Percentiles rank a stretch among this genome's conserved stretches.
Evolutionary conservation across 2,329 filamentous ascomycete genomes (phyloP).

Genomic region (Fusarium solani-melongenae): DNA sequence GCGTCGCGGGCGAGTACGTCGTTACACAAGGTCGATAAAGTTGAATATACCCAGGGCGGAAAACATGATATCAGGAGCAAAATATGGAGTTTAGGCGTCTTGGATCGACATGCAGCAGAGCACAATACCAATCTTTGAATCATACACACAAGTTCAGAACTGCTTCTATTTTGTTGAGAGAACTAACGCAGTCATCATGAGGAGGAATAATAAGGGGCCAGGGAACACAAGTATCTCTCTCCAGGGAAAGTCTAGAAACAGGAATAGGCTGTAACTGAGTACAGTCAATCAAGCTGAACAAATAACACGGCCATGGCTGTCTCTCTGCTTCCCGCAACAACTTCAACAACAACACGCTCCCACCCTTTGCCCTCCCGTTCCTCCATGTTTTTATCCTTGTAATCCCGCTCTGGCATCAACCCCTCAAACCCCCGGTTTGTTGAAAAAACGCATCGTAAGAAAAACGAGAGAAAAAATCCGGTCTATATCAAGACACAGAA

Average conservation of each 20-base stretch:
- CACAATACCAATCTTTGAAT: neutral
- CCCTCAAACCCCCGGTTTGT: slow-evolving; percentile 19
- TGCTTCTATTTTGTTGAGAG: slow-evolving; percentile 33
- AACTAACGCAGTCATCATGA: slow-evolving; percentile 35
- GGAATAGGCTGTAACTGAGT: slow-evolving; percentile 6
- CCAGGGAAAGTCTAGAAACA: slow-evolving; percentile 12
- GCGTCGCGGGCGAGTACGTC: slow-evolving; percentile 69
- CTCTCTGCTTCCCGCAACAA: slow-evolving; percentile 22
- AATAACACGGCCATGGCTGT: neutral
- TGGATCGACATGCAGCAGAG: neutral
- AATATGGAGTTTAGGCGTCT: slow-evolving; percentile 26
- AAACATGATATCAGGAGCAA: slow-evolving; percentile 7
- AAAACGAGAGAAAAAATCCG: slow-evolving; percentile 35
- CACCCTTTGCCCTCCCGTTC: neutral
- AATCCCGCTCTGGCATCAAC: slow-evolving; percentile 18
- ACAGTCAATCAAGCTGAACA: slow-evolving; percentile 2
- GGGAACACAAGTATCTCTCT: slow-evolving; percentile 26
- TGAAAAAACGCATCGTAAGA: slow-evolving; percentile 18
- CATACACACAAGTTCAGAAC: slow-evolving; percentile 5
- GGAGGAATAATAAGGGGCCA: slow-evolving; percentile 19
- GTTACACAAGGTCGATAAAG: slow-evolving; percentile 49
- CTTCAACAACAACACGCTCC: slow-evolving; percentile 17
- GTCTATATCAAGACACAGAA: slow-evolving; percentile 38
- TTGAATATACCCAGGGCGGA: slow-evolving; percentile 31
- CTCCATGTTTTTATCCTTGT: slow-evolving; percentile 6